Conservation (phyloP, 139 green algal genomes). For the Mychonastes homosphaera region DNA sequence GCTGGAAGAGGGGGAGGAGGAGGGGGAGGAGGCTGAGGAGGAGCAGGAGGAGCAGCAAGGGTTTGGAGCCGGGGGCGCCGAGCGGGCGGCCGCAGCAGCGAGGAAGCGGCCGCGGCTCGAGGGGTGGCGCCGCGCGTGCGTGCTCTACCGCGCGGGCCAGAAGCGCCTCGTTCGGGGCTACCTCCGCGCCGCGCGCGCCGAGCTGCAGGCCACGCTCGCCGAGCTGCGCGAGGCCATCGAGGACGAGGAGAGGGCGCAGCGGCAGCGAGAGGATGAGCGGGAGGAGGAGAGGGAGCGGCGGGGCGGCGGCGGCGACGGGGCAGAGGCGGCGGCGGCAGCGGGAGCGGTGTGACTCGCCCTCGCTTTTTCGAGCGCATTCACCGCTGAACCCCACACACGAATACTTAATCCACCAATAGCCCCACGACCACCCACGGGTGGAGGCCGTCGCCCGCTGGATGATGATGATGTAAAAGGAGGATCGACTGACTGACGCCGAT, state of each 20-base stretch:
- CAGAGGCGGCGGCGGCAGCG: no score
- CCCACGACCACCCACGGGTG: no score
- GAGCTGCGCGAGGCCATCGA: slow-evolving; percentile 23
- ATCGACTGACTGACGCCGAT: no score
- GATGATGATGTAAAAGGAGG: no score
- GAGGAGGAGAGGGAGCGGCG: no score
- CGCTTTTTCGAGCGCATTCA: no score
- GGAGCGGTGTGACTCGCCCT: no score
- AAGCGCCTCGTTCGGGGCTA: slow-evolving; percentile 57
- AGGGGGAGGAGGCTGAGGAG: slow-evolving; percentile 4
- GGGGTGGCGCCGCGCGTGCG: slow-evolving; percentile 22
- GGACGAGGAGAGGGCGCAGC: background rate
- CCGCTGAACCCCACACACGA: no score
- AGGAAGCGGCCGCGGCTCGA: background rate
- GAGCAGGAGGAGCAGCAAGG: slow-evolving; percentile 1
- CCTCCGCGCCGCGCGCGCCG: slow-evolving; percentile 26
- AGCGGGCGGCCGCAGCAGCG: background rate
- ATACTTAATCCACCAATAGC: no score
- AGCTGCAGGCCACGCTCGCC: slow-evolving; percentile 40
- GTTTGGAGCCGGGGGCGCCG: background rate
- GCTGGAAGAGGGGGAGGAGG: slow-evolving; percentile 24
- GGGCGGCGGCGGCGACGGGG: no score
- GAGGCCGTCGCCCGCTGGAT: no score
- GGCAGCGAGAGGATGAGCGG: background rate
- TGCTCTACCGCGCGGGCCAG: slow-evolving; percentile 62